phyloP scores from a whole-genome alignment of 805 yeast species.

The Yarrowia yakushimensis region DNA sequence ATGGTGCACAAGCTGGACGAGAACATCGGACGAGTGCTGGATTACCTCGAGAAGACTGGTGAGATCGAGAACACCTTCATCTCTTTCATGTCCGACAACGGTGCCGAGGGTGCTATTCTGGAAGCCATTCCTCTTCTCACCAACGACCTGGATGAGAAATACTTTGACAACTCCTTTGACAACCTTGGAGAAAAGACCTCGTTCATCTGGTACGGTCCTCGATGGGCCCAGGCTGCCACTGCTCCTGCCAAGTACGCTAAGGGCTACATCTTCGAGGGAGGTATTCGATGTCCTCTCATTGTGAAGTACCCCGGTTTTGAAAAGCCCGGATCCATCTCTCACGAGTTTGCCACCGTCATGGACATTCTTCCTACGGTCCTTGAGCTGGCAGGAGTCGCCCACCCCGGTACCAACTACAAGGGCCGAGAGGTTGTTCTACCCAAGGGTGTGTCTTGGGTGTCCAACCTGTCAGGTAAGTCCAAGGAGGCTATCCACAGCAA shows the following conservation, averaged over 20 bases:
- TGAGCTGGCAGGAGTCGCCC: slow-evolving; percentile 46
- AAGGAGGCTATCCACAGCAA: slow-evolving; percentile 41
- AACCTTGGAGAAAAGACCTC: slow-evolving; percentile 50
- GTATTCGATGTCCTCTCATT: slow-evolving; percentile 54
- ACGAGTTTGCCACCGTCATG: slow-evolving; percentile 53
- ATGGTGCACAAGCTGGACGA: slow-evolving; percentile 55
- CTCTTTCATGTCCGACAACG: slow-evolving; percentile 59
- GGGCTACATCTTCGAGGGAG: slow-evolving; percentile 59
- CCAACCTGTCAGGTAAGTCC: slow-evolving; percentile 38
- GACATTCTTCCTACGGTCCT: slow-evolving; percentile 56
- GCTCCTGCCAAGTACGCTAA: slow-evolving; percentile 55
- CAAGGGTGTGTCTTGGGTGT: slow-evolving; percentile 47
- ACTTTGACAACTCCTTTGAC: slow-evolving; percentile 44
- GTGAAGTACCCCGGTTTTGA: slow-evolving; percentile 44
- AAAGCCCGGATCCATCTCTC: slow-evolving; percentile 32
- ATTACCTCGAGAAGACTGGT: slow-evolving; percentile 42
- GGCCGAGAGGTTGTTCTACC: slow-evolving; percentile 45
- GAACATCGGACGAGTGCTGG: slow-evolving; percentile 49
- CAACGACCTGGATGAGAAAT: slow-evolving; percentile 34
- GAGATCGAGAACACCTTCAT: slow-evolving; percentile 55
- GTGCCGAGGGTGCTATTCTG: slow-evolving; percentile 59
- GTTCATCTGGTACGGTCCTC: slow-evolving; percentile 51
- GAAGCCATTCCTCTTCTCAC: slow-evolving; percentile 51
- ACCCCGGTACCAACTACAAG: slow-evolving; percentile 34
- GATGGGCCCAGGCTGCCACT: slow-evolving; percentile 64